A percentile compares a stretch with the other conserved stretches of the same genome.
These are phyloP conservation scores for Massariosphaeria phaeospora DNA, from an alignment of 495 filamentous ascomycete species.

Conservation along the genomic window DNA sequence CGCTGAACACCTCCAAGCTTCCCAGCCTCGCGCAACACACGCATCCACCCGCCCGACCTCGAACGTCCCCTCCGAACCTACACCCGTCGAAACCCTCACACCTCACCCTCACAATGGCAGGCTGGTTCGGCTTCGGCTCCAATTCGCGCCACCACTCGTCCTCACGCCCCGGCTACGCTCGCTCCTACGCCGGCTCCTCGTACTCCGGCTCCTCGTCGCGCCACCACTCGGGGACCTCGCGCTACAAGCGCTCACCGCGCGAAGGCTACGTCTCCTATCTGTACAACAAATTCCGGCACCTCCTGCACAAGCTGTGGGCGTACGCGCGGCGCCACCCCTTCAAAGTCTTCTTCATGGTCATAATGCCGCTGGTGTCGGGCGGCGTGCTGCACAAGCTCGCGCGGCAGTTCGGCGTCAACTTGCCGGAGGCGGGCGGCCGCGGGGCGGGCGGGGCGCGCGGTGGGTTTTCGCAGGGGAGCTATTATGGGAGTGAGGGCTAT, in stretches of 20 bases:
- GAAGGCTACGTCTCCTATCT: slow-evolving; percentile 67
- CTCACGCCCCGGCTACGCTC: slow-evolving; percentile 27
- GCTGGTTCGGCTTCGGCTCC: slow-evolving; percentile 30
- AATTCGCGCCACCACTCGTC: slow-evolving; percentile 17
- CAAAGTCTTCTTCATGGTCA: slow-evolving; percentile 78
- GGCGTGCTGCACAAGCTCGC: slow-evolving; percentile 70
- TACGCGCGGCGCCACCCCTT: slow-evolving; percentile 74
- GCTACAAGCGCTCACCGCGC: slow-evolving; percentile 68
- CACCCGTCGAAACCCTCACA: slow-evolving; percentile 4
- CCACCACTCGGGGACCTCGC: slow-evolving; percentile 51
- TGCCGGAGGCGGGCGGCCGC: slow-evolving; percentile 59
- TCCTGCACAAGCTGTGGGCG: slow-evolving; percentile 66
- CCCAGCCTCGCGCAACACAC: not conserved
- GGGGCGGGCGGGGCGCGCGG: slow-evolving; percentile 45
- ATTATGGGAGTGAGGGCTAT: slow-evolving; percentile 38
- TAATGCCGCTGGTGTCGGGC: slow-evolving; percentile 77
- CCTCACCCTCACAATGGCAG: slow-evolving; percentile 23
- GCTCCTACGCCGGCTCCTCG: slow-evolving; percentile 26
- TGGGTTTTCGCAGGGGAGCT: slow-evolving; percentile 14
- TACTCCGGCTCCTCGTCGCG: slow-evolving; percentile 29
- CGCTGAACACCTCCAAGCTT: not conserved
- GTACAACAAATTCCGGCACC: slow-evolving; percentile 62
- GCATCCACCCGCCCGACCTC: not conserved
- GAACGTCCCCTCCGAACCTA: not conserved
- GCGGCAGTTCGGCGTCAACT: slow-evolving; percentile 65